These are phyloP conservation scores for Lentinula boryana DNA, from an alignment of 768 basidiomycete genomes.

Conservation along the genomic window DNA sequence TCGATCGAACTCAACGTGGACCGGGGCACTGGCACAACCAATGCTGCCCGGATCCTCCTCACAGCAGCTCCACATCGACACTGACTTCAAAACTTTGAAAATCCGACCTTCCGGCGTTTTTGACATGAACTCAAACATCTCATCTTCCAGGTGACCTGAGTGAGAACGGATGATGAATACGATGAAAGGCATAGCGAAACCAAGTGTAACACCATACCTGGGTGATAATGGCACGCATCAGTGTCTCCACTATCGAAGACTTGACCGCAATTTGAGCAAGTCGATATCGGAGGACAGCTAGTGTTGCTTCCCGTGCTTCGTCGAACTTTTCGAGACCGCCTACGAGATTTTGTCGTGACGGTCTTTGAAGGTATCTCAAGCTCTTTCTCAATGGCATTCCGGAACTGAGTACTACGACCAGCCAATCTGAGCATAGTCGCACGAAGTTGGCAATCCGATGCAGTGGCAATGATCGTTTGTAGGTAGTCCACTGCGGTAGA, in stretches of 20 bases:
- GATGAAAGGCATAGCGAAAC: neutral
- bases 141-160: slow-evolving; percentile 30
- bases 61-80: slow-evolving; percentile 45
- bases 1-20: slow-evolving; percentile 6
- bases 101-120: slow-evolving; percentile 25
- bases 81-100: slow-evolving; percentile 24
- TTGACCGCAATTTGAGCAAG: slow-evolving; percentile 17
- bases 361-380: slow-evolving; percentile 16
- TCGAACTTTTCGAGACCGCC: neutral
- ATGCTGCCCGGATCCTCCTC: slow-evolving; percentile 33
- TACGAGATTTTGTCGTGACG: neutral
- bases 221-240: slow-evolving; percentile 26
- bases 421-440: slow-evolving; percentile 32
- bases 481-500: slow-evolving; percentile 15
- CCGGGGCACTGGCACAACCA: slow-evolving; percentile 23
- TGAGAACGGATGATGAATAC: neutral
- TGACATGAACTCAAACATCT: slow-evolving; percentile 35
- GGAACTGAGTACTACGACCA: slow-evolving; percentile 25
- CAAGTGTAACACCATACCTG: slow-evolving; percentile 21
- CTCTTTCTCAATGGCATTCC: slow-evolving; percentile 33
- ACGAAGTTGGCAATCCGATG: slow-evolving; percentile 32
- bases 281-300: neutral
- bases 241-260: neutral
- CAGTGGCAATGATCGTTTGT: slow-evolving; percentile 28
- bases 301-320: neutral